A percentile compares a stretch with the other conserved stretches of the same genome.
Evolutionary conservation across 2,329 filamentous ascomycete genomes (phyloP).

Genomic region (Aspergillus aculeatinus): DNA sequence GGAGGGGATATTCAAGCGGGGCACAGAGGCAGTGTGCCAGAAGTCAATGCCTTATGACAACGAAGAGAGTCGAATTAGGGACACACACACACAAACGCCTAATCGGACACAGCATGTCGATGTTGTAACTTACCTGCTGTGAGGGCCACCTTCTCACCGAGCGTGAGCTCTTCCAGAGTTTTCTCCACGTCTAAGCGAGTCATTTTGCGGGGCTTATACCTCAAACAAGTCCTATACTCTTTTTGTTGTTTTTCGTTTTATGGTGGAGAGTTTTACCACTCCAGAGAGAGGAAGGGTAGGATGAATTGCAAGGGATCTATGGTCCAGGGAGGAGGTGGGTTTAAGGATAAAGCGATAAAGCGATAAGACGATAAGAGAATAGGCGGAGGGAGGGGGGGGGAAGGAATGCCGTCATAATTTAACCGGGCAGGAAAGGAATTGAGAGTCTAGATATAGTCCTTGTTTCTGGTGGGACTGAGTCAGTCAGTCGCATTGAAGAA

Average conservation of each 20-base stretch:
- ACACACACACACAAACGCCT: neutral
- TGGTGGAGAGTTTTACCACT: no score
- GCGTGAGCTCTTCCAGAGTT: slow-evolving; percentile 53
- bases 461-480: neutral
- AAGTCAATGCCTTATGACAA: slow-evolving; percentile 52
- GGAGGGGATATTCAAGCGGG: slow-evolving; percentile 62
- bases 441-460: slow-evolving; percentile 15
- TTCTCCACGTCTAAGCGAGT: slow-evolving; percentile 43
- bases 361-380: neutral
- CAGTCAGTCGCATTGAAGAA: no score
- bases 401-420: neutral
- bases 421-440: neutral
- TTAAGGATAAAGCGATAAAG: neutral
- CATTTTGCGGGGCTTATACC: slow-evolving; percentile 24
- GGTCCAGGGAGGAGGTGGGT: neutral
- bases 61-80: neutral
- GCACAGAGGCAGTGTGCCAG: slow-evolving; percentile 67
- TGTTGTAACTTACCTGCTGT: slow-evolving; percentile 32
- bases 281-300: neutral
- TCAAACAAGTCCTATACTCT: neutral
- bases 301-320: neutral
- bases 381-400: neutral
- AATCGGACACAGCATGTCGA: neutral
- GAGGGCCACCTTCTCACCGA: slow-evolving; percentile 58
- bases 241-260: neutral